Base-by-base conservation (phyloP, 1,284 basidiomycete genomes). In the Entoloma clypeatum region DNA sequence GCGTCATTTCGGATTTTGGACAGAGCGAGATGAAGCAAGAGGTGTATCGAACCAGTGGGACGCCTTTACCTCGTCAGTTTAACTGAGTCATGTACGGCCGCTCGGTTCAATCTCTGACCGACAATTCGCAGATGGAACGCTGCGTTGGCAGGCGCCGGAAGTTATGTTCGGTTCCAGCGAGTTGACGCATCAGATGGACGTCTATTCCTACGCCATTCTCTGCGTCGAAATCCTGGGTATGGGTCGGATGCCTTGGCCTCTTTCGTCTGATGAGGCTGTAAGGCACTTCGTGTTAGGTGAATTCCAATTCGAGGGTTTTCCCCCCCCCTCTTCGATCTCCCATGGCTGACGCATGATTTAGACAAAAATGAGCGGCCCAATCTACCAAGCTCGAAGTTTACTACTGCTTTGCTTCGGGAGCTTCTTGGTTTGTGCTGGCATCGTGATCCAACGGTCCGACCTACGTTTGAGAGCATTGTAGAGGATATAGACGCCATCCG, bases 91-190 rank as follows among this genome's bases (percentile, higher is more conserved):
- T 19, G 5, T n/a, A n/a, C n/a, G n/a, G n/a, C n/a, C n/a, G n/a
- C n/a, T n/a, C n/a, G n/a, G n/a, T n/a, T n/a, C n/a, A n/a, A n/a
- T n/a, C n/a, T n/a, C n/a, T n/a, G n/a, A n/a, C n/a, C n/a, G n/a
- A n/a, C n/a, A n/a, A 9, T 32, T 22, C 24, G 5, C 41, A 77
- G 75, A 72, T 54, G 80, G 76, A 6, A 80, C 76, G 0, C 62
- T 82, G 24, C 65, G 81, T 10, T 89, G 86, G 86, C 79, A 79
- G 53, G 73, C 84, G 7, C 86, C 86, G 1, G 86, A 90, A 57
- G 61, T 85, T 18, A 71, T 88, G 65, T 51, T 55, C 4, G 81
- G 77, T 1, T 52, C 59, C 13, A 63, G 57, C 29, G 55, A 62
- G 10, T 22, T 32, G 5, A 86, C 83, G 0, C 61, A 65, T 4